phyloP scores from a whole-genome alignment of 2,329 filamentous ascomycete species.

The Microsporum audouinii region DNA sequence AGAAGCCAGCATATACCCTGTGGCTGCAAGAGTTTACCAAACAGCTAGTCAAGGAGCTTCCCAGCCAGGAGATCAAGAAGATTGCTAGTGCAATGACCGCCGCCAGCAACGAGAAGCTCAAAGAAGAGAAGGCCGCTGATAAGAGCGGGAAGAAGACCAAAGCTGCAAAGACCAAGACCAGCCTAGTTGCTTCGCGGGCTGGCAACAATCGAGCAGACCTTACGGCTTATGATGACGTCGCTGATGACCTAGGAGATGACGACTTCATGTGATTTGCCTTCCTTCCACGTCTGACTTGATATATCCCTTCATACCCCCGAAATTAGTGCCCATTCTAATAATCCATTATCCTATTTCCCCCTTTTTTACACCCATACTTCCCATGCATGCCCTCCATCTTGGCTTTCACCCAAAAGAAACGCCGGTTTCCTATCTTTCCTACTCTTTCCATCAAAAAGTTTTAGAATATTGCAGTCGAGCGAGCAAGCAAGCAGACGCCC shows the following conservation, averaged over 20 bases:
- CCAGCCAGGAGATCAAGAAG: conserved; percentile 94
- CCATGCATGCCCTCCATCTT: neutral
- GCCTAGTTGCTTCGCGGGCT: conserved; percentile 50
- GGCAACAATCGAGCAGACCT: conserved; percentile 50
- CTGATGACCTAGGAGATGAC: conserved; percentile 56
- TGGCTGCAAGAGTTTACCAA: conserved; percentile 89
- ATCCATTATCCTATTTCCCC: neutral
- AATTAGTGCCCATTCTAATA: neutral
- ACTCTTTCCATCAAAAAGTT: neutral
- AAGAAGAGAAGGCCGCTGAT: conserved; percentile 88
- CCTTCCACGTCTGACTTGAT: neutral
- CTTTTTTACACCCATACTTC: neutral
- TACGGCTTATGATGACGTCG: conserved; percentile 66
- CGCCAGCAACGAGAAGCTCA: conserved; percentile 93
- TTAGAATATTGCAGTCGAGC: neutral
- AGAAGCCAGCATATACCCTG: conserved; percentile 80
- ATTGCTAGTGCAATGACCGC: conserved; percentile 77
- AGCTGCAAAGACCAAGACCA: conserved; percentile 89
- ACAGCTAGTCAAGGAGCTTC: conserved; percentile 73
- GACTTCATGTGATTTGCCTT: conserved; percentile 36
- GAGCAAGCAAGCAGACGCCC: neutral
- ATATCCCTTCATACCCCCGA: neutral
- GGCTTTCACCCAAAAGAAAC: neutral
- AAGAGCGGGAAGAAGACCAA: conserved; percentile 96
- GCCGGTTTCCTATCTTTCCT: neutral